Percentiles rank a stretch among this genome's conserved stretches.
These are phyloP conservation scores for Cordyceps militaris DNA, from an alignment of 2,329 filamentous ascomycete species.

Conservation along the genomic window DNA sequence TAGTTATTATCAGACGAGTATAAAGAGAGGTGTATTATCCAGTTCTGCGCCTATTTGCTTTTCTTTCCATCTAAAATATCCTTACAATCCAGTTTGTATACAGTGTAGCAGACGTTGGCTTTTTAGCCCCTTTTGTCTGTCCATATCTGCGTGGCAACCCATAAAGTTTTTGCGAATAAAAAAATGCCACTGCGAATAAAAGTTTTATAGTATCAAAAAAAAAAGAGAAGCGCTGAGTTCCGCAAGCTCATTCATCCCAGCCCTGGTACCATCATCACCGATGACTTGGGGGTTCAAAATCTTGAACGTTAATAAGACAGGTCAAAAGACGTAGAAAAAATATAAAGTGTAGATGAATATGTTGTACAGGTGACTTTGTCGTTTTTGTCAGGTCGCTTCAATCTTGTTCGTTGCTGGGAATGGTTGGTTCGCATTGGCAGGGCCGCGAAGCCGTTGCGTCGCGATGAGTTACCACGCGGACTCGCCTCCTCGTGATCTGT, in stretches of 20 bases:
- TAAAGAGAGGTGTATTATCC: constrained; percentile 12
- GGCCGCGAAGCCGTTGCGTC: background rate
- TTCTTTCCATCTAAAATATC: constrained; percentile 3
- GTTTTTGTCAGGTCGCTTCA: background rate
- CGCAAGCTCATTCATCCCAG: background rate
- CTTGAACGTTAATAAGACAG: constrained; percentile 11
- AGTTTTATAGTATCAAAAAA: background rate
- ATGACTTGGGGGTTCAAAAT: background rate
- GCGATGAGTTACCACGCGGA: background rate
- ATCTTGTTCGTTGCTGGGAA: background rate
- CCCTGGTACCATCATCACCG: background rate
- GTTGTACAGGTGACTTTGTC: constrained; percentile 6
- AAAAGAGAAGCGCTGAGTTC: background rate
- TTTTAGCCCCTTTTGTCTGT: background rate
- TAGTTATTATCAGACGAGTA: no score
- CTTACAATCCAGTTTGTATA: constrained; percentile 1
- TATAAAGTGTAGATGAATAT: background rate
- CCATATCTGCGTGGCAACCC: background rate
- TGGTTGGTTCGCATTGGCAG: background rate
- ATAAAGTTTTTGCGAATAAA: background rate
- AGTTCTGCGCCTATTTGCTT: constrained; percentile 2
- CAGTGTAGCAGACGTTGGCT: background rate
- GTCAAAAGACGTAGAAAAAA: constrained; percentile 1
- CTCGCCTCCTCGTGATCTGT: background rate
- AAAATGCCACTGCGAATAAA: background rate